These are phyloP conservation scores for Citrus cavaleriei DNA, from an alignment of 345 rosid species.

Conservation along the genomic window DNA sequence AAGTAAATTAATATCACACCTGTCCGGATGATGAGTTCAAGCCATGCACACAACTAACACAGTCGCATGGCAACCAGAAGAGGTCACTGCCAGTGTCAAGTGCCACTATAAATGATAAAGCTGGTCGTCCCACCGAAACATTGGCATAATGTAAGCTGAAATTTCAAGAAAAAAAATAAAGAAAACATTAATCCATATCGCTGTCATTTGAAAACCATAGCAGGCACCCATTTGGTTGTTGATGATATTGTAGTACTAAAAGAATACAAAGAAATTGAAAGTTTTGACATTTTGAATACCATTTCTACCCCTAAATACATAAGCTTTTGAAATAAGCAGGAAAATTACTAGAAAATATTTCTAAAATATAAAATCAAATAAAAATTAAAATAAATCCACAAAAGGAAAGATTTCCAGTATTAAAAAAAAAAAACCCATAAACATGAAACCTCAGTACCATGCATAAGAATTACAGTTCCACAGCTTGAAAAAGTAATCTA, in stretches of 20 bases:
- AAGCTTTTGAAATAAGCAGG: not conserved
- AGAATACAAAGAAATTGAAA: not conserved
- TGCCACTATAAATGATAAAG: conserved; percentile 71
- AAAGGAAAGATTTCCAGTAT: not conserved
- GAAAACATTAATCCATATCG: not conserved
- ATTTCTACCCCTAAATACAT: not conserved
- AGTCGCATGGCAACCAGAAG: conserved; percentile 96
- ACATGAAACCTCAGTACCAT: not conserved
- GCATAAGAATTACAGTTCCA: not conserved
- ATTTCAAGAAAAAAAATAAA: conserved; percentile 10
- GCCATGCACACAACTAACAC: conserved; percentile 48
- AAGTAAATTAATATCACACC: conserved; percentile 30
- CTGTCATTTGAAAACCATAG: not conserved
- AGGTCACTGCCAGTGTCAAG: conserved; percentile 92
- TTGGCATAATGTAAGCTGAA: conserved; percentile 86
- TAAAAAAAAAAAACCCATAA: not conserved
- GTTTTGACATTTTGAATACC: not conserved
- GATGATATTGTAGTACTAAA: not conserved
- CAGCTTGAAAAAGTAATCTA: not conserved
- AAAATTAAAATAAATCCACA: no score
- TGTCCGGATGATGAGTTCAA: conserved; percentile 30
- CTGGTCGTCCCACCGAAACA: conserved; percentile 75
- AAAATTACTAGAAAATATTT: not conserved
- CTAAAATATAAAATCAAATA: not conserved
- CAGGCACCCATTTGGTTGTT: not conserved